Percentiles rank a stretch among this genome's conserved stretches.
These are phyloP conservation scores for Nidularia pulvinata DNA, from an alignment of 768 basidiomycete genomes.

Conservation along the genomic window DNA sequence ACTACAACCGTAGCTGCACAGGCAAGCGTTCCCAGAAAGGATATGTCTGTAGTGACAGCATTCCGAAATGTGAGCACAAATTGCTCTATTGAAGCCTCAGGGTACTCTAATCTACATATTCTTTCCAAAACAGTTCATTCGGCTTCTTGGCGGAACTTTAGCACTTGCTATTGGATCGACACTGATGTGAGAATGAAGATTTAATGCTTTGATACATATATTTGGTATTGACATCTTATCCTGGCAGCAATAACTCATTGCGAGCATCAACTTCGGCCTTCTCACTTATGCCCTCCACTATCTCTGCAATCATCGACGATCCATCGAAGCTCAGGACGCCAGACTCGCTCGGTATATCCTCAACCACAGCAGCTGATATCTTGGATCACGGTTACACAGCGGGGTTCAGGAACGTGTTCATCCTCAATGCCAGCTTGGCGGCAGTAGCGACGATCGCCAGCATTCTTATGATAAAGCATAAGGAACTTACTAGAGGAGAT, in stretches of 20 bases:
- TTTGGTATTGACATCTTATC: no score
- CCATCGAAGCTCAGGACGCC: constrained; percentile 35
- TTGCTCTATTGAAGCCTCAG: background rate
- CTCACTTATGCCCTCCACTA: constrained; percentile 29
- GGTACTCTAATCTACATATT: constrained; percentile 1
- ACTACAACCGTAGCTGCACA: constrained; percentile 75
- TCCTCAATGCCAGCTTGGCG: constrained; percentile 56
- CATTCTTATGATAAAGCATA: constrained; percentile 60
- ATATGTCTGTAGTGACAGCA: constrained; percentile 79
- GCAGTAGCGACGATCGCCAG: constrained; percentile 54
- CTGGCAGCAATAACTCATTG: constrained; percentile 46
- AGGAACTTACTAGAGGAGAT: constrained; percentile 57
- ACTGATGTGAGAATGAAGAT: constrained; percentile 39
- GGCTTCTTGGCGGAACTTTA: constrained; percentile 70
- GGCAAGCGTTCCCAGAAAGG: constrained; percentile 65
- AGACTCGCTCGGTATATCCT: constrained; percentile 29
- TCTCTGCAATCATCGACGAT: constrained; percentile 46
- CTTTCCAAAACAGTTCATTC: constrained; percentile 65
- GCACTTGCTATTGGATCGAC: constrained; percentile 62
- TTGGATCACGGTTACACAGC: constrained; percentile 48
- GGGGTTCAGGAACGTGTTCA: constrained; percentile 61
- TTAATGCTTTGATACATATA: no score
- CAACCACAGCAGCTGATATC: constrained; percentile 32
- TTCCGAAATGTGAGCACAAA: constrained; percentile 49
- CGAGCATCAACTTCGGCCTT: constrained; percentile 35